A percentile compares a stretch with the other conserved stretches of the same genome.
Conservation (phyloP, 75 land plant genomes). For the Pinus albicaulis region DNA sequence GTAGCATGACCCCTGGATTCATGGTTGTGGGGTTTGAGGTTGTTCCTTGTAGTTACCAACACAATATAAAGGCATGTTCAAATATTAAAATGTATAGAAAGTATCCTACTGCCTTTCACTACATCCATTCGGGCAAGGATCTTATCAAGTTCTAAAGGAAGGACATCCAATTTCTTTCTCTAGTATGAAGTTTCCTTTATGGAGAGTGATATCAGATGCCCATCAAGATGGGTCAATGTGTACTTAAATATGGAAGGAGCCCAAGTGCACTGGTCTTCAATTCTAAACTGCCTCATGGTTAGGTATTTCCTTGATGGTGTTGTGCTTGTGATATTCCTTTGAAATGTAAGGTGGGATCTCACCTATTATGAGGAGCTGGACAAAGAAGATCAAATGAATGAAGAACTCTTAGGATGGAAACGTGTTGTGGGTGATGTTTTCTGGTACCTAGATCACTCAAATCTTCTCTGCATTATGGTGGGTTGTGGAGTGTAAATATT, state of each 20-base stretch:
- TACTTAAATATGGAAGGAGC: constrained; percentile 26
- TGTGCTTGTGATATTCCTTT: background rate
- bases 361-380: constrained; percentile 31
- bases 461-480: constrained; percentile 46
- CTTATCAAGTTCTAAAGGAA: constrained; percentile 7
- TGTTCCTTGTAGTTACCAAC: constrained; percentile 24
- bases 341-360: constrained; percentile 20
- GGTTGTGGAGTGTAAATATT: constrained; percentile 52
- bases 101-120: constrained; percentile 18
- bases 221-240: constrained; percentile 34
- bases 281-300: constrained; percentile 18
- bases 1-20: constrained; percentile 14
- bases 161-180: constrained; percentile 18
- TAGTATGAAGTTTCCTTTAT: background rate
- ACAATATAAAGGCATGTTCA: too few species aligned
- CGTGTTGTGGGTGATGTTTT: constrained; percentile 57
- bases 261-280: constrained; percentile 18
- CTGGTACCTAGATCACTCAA: constrained; percentile 24
- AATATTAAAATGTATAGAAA: too few species aligned
- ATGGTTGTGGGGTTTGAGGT: constrained; percentile 73
- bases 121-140: constrained; percentile 16
- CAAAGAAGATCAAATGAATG: background rate
- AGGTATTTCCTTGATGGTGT: constrained; percentile 13
- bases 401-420: constrained; percentile 50
- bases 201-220: constrained; percentile 23